Evolutionary conservation across 805 yeast genomes (phyloP).

Genomic region (Ogataea salicorniae): DNA sequence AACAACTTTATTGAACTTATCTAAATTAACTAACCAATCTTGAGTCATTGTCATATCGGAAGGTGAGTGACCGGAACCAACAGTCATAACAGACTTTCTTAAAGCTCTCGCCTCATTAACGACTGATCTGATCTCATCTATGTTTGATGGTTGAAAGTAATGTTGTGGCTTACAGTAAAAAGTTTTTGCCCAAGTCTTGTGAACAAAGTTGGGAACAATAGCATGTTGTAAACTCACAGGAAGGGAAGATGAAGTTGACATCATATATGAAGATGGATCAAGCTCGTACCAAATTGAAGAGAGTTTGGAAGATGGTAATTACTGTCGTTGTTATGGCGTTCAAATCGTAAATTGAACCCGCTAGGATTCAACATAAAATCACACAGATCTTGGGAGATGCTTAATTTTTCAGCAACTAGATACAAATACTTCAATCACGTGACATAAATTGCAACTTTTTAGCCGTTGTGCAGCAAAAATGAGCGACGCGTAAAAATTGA

Average conservation of each 20-base stretch:
- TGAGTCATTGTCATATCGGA: conserved; percentile 82
- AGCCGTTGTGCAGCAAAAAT: no score
- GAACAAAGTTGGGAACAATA: conserved; percentile 40
- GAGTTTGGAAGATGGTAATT: no score
- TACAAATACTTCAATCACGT: no score
- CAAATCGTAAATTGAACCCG: no score
- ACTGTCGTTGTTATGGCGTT: no score
- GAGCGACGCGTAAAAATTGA: no score
- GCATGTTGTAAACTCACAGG: conserved; percentile 24
- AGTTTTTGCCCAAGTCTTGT: conserved; percentile 88
- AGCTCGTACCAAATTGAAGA: no score
- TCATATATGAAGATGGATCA: no score
- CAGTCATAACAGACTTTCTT: conserved; percentile 68
- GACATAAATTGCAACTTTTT: no score
- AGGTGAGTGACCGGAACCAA: conserved; percentile 96
- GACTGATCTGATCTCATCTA: conserved; percentile 64
- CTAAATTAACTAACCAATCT: conserved; percentile 86
- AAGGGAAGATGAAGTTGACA: conserved; percentile 5
- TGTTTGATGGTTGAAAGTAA: conserved; percentile 67
- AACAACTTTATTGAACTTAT: conserved; percentile 56
- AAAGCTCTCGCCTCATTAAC: conserved; percentile 59
- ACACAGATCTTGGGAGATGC: no score
- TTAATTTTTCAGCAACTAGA: no score
- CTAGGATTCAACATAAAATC: no score
- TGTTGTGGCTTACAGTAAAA: conserved; percentile 71